phyloP scores from a whole-genome alignment of 225 moss, liverwort and hornwort species.

The Pseudisothecium myosuroides region DNA sequence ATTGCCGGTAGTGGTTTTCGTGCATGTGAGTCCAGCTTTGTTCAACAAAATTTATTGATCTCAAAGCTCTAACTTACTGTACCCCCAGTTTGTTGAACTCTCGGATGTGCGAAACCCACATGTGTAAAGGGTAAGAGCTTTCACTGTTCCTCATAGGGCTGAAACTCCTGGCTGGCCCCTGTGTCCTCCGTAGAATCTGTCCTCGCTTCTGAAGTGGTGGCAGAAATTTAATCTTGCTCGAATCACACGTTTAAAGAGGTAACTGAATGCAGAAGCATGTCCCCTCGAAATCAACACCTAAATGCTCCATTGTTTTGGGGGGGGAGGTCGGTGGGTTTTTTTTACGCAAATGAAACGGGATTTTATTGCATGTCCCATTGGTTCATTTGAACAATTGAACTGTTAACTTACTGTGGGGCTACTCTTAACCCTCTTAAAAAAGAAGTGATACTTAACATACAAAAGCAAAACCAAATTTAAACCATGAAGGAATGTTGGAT shows the following conservation, averaged over 20 bases:
- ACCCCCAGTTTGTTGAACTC: not conserved
- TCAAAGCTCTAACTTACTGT: too few relatives aligned
- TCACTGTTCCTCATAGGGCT: not conserved
- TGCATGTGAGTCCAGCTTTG: not conserved
- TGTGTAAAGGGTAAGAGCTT: not conserved
- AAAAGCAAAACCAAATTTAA: not conserved
- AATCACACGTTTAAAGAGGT: not conserved
- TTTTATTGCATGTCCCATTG: too few relatives aligned
- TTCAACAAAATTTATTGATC: not conserved
- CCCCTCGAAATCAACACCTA: not conserved
- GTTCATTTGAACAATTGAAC: too few relatives aligned
- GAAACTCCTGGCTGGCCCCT: not conserved
- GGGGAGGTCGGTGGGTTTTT: too few relatives aligned
- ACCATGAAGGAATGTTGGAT: not conserved
- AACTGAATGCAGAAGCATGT: not conserved
- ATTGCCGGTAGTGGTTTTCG: rapidly evolving
- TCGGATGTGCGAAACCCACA: not conserved
- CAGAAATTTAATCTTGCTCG: not conserved
- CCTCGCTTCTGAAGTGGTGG: not conserved
- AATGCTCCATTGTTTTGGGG: not conserved
- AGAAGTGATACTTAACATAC: too few relatives aligned
- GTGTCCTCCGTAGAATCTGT: not conserved
- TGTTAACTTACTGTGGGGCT: too few relatives aligned
- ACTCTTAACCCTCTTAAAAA: not conserved
- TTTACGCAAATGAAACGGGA: too few relatives aligned